Percentiles rank a stretch among this genome's conserved stretches.
Conservation (phyloP, 306 rosid genomes). For the Pyrus betulifolia region DNA sequence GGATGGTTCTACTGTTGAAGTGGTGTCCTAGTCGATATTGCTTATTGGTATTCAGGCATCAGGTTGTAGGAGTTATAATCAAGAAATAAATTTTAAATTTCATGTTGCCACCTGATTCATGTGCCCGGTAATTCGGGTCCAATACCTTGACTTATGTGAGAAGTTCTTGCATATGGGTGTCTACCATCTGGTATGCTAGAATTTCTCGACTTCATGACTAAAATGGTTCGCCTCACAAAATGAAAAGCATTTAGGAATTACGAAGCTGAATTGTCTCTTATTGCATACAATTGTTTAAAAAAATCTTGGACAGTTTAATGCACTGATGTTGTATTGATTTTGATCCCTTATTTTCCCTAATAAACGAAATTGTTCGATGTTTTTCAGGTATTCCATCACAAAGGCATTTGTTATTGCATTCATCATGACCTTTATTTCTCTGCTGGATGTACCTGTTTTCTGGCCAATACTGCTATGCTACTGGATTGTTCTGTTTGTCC, state of each 20-base stretch:
- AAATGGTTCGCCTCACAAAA: not conserved
- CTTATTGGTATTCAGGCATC: not conserved
- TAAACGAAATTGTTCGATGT: not conserved
- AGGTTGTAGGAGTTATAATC: not conserved
- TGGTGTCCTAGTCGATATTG: no score
- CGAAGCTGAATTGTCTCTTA: not conserved
- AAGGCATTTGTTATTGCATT: slow-evolving; percentile 58
- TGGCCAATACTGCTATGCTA: slow-evolving; percentile 67
- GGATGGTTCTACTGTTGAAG: not conserved
- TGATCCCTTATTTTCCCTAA: no score
- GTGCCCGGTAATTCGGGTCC: no score
- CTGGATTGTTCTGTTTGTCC: slow-evolving; percentile 61
- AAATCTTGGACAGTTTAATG: not conserved
- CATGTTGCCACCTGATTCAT: not conserved
- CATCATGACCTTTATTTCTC: slow-evolving; percentile 51
- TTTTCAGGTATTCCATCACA: slow-evolving; percentile 60
- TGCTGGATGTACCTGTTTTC: slow-evolving; percentile 64
- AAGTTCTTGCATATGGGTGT: no score
- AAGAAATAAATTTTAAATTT: not conserved
- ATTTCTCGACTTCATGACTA: not conserved
- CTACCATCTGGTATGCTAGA: no score
- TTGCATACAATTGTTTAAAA: not conserved
- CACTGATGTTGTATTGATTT: no score
- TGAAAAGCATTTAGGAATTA: not conserved
- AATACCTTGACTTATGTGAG: no score